A percentile compares a stretch with the other conserved stretches of the same genome.
phyloP scores from a whole-genome alignment of 768 basidiomycete genomes.

The Phlebiopsis gigantea region DNA sequence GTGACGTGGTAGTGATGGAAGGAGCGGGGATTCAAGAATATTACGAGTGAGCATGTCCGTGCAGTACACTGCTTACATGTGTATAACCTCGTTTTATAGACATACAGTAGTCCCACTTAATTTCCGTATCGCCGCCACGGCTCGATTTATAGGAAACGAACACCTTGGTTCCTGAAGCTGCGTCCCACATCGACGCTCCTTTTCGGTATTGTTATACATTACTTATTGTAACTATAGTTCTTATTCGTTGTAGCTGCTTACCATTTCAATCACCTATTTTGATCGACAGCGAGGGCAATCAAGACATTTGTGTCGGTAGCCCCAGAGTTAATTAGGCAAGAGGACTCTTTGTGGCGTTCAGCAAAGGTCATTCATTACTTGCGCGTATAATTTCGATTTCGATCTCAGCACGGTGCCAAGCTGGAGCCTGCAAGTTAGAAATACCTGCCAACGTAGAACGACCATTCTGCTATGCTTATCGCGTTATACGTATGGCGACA shows the following conservation, averaged over 20 bases:
- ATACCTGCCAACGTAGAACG: too few species aligned
- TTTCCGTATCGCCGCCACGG: slow-evolving; percentile 78
- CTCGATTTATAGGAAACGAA: slow-evolving; percentile 50
- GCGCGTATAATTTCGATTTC: too few species aligned
- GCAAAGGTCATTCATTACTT: too few species aligned
- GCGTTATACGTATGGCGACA: too few species aligned
- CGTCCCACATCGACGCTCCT: not conserved
- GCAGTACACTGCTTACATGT: not conserved
- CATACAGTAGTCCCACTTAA: slow-evolving; percentile 72
- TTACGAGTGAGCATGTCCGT: slow-evolving; percentile 52
- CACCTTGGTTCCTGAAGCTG: slow-evolving; percentile 7
- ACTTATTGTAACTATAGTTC: too few species aligned
- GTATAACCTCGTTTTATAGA: slow-evolving; percentile 30
- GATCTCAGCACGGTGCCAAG: too few species aligned
- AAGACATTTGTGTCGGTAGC: too few species aligned
- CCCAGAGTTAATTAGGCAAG: not conserved
- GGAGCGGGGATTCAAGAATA: slow-evolving; percentile 58
- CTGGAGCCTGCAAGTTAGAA: too few species aligned
- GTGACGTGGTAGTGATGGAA: slow-evolving; percentile 77
- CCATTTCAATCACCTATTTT: too few species aligned
- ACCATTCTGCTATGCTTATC: too few species aligned
- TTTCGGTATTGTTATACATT: not conserved
- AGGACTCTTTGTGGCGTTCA: not conserved
- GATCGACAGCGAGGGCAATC: too few species aligned
- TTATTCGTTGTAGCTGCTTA: too few species aligned